Evolutionary conservation across 768 basidiomycete species (phyloP).

Genomic region (Boletus rufocinnamomeus): DNA sequence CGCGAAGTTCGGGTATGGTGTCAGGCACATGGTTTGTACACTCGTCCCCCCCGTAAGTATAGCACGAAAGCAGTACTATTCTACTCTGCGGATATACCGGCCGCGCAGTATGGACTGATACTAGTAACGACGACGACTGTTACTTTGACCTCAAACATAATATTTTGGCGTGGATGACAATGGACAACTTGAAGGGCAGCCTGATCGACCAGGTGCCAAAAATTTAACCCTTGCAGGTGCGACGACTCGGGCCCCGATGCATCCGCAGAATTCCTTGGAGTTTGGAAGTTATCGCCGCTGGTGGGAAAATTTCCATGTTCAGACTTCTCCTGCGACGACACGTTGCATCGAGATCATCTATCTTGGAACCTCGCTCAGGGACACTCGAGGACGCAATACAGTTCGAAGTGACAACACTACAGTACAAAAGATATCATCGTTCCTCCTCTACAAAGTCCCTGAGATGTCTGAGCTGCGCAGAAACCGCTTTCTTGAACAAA

Average conservation of each 20-base stretch:
- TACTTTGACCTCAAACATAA: not conserved
- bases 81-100: too few relatives aligned
- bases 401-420: conserved; percentile 3
- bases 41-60: too few relatives aligned
- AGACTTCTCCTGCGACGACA: not conserved
- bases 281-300: not conserved
- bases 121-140: too few relatives aligned
- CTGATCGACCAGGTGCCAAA: too few relatives aligned
- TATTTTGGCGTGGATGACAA: not conserved
- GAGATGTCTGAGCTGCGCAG: conserved; percentile 66
- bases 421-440: conserved; percentile 22
- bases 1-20: too few relatives aligned
- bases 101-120: too few relatives aligned
- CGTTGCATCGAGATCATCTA: not conserved
- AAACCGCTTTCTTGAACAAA: conserved; percentile 78
- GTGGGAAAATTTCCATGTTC: conserved; percentile 4
- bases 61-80: too few relatives aligned
- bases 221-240: too few relatives aligned
- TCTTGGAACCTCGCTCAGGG: not conserved
- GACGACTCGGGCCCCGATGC: not conserved
- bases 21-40: too few relatives aligned
- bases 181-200: too few relatives aligned
- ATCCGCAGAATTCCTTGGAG: not conserved
- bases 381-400: not conserved
- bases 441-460: conserved; percentile 66